Percentiles rank a stretch among this genome's conserved stretches.
Conservation (phyloP, 208 protist species). For the Histomonas meleagridis region DNA sequence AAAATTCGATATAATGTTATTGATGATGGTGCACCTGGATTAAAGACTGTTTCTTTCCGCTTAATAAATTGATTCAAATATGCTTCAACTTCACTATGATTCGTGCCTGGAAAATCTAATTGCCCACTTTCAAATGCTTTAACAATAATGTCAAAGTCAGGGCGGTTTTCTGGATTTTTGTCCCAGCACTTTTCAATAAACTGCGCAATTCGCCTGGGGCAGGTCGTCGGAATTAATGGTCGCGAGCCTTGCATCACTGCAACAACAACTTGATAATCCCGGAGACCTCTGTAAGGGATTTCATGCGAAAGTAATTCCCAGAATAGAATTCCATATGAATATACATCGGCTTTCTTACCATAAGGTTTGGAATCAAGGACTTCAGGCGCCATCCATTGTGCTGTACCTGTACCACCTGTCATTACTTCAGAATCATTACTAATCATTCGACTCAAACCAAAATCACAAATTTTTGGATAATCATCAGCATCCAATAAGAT, state of each 20-base stretch:
- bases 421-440: not conserved
- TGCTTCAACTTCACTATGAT: not conserved
- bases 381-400: not conserved
- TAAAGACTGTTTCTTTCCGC: too few relatives aligned
- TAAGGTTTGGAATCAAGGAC: not conserved
- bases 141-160: not conserved
- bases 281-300: not conserved
- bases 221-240: not conserved
- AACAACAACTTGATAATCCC: not conserved
- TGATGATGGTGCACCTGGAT: too few relatives aligned
- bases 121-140: not conserved
- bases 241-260: not conserved
- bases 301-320: not conserved
- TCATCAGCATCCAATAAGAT: not conserved
- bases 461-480: not conserved
- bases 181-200: not conserved
- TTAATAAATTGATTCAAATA: not conserved
- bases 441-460: not conserved
- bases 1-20: too few relatives aligned
- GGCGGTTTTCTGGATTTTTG: not conserved
- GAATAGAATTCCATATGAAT: not conserved
- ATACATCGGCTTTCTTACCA: not conserved
- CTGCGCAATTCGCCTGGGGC: not conserved
- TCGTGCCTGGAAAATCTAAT: not conserved
- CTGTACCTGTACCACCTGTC: not conserved